A percentile compares a stretch with the other conserved stretches of the same genome.
phyloP scores from a whole-genome alignment of 2,329 filamentous ascomycete species.

The Pestalotiopsis sp. region DNA sequence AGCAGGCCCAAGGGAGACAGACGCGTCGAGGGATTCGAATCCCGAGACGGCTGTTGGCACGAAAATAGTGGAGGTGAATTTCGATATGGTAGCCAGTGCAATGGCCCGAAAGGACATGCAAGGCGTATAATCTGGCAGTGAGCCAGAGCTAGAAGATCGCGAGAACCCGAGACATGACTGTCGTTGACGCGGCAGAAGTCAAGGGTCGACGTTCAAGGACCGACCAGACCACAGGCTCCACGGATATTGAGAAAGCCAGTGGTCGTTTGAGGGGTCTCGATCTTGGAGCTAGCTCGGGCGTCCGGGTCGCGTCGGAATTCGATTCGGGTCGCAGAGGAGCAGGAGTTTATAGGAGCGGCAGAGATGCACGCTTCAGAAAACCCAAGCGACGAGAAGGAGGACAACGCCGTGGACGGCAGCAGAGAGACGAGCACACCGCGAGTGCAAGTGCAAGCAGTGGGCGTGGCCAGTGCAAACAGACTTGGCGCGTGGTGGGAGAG shows the following conservation, averaged over 20 bases:
- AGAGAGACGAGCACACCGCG: not conserved
- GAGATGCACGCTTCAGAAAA: not conserved
- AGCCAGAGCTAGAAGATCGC: conserved; percentile 42
- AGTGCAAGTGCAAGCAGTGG: not conserved
- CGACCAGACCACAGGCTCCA: conserved; percentile 21
- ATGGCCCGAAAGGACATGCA: conserved; percentile 19
- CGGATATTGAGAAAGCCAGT: not conserved
- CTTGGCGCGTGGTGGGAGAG: not conserved
- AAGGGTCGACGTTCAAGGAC: conserved; percentile 17
- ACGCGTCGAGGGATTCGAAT: conserved; percentile 25
- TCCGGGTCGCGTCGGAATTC: not conserved
- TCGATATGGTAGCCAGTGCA: conserved; percentile 13
- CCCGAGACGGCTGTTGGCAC: conserved; percentile 17
- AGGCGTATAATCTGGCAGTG: conserved; percentile 37
- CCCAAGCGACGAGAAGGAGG: not conserved
- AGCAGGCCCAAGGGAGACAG: conserved; percentile 22
- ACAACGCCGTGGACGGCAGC: not conserved
- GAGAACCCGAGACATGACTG: conserved; percentile 41
- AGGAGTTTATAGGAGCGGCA: not conserved
- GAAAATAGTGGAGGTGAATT: conserved; percentile 18
- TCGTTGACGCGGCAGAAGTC: conserved; percentile 21
- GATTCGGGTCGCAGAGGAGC: not conserved
- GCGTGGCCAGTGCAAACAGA: not conserved
- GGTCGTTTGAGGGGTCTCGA: not conserved
- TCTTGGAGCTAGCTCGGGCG: conserved; percentile 15